Percentiles rank a stretch among this genome's conserved stretches.
These are phyloP conservation scores for Termitomyces sp. DNA, from an alignment of 768 basidiomycete genomes.

Conservation along the genomic window DNA sequence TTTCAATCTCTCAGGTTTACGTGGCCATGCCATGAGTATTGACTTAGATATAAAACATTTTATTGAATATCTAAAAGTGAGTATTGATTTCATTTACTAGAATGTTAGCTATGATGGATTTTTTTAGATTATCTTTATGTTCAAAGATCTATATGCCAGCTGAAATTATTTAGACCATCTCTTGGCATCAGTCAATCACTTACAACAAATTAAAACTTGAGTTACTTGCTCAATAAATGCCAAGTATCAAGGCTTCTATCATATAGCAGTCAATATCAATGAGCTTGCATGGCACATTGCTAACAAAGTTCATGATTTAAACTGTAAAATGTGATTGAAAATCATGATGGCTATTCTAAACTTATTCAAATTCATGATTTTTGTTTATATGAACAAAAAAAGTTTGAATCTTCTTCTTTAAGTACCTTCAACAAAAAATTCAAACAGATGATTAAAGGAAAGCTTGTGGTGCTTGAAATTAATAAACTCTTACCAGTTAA, in stretches of 20 bases:
- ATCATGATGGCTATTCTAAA: conserved; percentile 3
- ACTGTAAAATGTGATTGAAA: neutral
- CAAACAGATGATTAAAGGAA: neutral
- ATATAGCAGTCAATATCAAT: conserved; percentile 16
- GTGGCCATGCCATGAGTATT: conserved; percentile 30
- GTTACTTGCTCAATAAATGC: conserved; percentile 18
- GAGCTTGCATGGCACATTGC: conserved; percentile 19
- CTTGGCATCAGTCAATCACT: conserved; percentile 21
- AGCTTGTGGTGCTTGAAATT: neutral
- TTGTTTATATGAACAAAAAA: conserved; percentile 12
- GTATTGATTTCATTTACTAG: no score
- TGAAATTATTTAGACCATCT: conserved; percentile 31
- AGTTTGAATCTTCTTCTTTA: conserved; percentile 21
- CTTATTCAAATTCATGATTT: conserved; percentile 13
- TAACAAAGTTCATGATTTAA: conserved; percentile 12
- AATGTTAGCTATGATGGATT: no score
- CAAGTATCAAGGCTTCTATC: conserved; percentile 21
- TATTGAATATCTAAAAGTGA: conserved; percentile 29
- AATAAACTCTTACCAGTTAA: neutral
- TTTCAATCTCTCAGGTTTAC: conserved; percentile 25
- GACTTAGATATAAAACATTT: conserved; percentile 36
- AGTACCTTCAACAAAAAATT: conserved; percentile 30
- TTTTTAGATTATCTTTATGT: conserved; percentile 19
- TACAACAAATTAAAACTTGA: conserved; percentile 26
- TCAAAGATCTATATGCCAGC: conserved; percentile 25